Conservation (phyloP, 1,139 yeast species). For the Geotrichum australiense region DNA sequence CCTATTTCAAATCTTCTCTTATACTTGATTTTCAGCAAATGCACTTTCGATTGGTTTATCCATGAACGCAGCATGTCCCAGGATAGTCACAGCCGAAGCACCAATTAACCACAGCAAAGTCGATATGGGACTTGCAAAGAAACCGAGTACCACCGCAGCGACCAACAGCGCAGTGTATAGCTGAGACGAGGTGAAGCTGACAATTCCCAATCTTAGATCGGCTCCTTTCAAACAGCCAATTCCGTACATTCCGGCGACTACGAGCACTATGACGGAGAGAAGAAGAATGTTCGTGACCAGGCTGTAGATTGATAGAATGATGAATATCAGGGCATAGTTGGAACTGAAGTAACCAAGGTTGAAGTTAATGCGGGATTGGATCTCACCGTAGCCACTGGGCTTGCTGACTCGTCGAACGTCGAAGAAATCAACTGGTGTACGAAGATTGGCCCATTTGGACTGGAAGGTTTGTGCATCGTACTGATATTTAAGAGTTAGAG, state of each 20-base stretch:
- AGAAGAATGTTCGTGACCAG: conserved; percentile 77
- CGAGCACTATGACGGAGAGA: conserved; percentile 62
- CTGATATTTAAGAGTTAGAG: conserved; percentile 7
- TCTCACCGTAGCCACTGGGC: conserved; percentile 83
- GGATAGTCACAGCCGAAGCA: conserved; percentile 78
- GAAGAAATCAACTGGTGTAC: conserved; percentile 89
- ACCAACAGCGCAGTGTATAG: conserved; percentile 76
- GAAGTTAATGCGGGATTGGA: conserved; percentile 80
- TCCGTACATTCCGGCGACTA: conserved; percentile 62
- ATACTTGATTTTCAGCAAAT: conserved; percentile 76
- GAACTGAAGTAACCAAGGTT: conserved; percentile 84
- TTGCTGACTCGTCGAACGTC: conserved; percentile 84
- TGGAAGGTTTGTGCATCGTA: conserved; percentile 45
- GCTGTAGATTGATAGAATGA: conserved; percentile 61
- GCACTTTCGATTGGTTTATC: conserved; percentile 98
- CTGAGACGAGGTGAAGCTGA: conserved; percentile 56
- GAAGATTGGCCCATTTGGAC: conserved; percentile 60
- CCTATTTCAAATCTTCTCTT: conserved; percentile 21
- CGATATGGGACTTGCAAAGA: conserved; percentile 87
- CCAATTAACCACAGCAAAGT: conserved; percentile 97
- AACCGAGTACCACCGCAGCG: conserved; percentile 73
- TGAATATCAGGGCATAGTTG: conserved; percentile 72
- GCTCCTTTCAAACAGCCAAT: conserved; percentile 74
- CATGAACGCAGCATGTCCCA: conserved; percentile 89
- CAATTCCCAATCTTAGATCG: conserved; percentile 55